These are phyloP conservation scores for Rubia tinctorum DNA, from an alignment of 305 asterid genomes.

Conservation along the genomic window DNA sequence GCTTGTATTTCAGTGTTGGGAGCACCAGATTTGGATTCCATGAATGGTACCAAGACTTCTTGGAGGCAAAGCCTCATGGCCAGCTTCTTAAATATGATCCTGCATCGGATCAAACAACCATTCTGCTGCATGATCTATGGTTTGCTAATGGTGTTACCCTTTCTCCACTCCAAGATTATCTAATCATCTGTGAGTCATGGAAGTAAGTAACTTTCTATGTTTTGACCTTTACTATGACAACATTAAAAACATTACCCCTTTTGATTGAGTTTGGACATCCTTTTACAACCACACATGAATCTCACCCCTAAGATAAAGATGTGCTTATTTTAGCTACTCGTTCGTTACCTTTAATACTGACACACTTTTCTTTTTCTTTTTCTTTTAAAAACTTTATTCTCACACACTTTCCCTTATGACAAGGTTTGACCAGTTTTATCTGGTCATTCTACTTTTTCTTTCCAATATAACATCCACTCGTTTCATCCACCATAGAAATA, in stretches of 20 bases:
- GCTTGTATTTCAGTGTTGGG: constrained; percentile 53
- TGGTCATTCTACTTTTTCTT: no score
- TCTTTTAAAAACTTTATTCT: no score
- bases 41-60: constrained; percentile 50
- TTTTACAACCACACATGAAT: not conserved
- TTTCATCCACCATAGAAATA: no score
- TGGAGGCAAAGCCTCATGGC: constrained; percentile 60
- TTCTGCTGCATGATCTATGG: constrained; percentile 44
- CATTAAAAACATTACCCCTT: no score
- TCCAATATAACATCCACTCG: no score
- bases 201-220: constrained; percentile 37
- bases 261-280: not conserved
- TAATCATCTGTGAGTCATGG: constrained; percentile 69
- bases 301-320: no score
- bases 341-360: no score
- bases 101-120: constrained; percentile 28
- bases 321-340: no score
- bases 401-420: no score
- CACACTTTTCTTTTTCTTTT: no score
- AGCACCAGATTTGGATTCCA: constrained; percentile 47
- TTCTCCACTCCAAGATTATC: constrained; percentile 46
- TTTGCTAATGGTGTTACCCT: constrained; percentile 79
- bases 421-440: no score
- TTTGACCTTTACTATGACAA: not conserved
- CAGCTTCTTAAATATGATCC: constrained; percentile 59